phyloP scores from a whole-genome alignment of 2,329 filamentous ascomycete species.

The Alternaria alternata region DNA sequence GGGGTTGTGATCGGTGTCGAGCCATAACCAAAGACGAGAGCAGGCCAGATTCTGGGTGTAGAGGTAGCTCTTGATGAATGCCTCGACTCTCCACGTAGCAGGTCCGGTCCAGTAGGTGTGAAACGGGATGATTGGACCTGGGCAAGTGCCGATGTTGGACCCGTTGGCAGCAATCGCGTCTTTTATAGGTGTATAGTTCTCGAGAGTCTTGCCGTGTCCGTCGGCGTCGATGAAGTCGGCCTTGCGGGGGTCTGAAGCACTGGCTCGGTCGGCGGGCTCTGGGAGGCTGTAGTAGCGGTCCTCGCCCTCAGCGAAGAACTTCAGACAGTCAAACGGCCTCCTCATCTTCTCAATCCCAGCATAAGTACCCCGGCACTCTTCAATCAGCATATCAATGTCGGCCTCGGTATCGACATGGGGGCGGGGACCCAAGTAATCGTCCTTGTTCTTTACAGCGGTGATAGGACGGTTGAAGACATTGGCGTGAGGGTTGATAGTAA shows the following conservation, averaged over 20 bases:
- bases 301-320: conserved; percentile 60
- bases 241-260: conserved; percentile 52
- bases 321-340: conserved; percentile 61
- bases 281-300: conserved; percentile 62
- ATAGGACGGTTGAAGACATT: conserved; percentile 64
- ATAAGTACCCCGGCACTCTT: conserved; percentile 62
- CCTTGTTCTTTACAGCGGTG: conserved; percentile 59
- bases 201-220: conserved; percentile 51
- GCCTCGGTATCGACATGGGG: conserved; percentile 63
- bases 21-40: conserved; percentile 62
- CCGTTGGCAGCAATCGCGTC: conserved; percentile 51
- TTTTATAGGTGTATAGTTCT: conserved; percentile 48
- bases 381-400: conserved; percentile 61
- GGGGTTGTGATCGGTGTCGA: conserved; percentile 62
- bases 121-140: conserved; percentile 64
- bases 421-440: conserved; percentile 61
- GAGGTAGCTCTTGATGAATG: conserved; percentile 65
- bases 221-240: conserved; percentile 56
- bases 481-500: conserved; percentile 60
- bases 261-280: conserved; percentile 50
- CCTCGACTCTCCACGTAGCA: conserved; percentile 64
- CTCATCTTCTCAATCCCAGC: conserved; percentile 64
- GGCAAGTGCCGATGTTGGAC: conserved; percentile 58
- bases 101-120: conserved; percentile 67
- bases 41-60: conserved; percentile 66